phyloP scores from a whole-genome alignment of 1,284 basidiomycete genomes.

The Ganoderma multipileum region DNA sequence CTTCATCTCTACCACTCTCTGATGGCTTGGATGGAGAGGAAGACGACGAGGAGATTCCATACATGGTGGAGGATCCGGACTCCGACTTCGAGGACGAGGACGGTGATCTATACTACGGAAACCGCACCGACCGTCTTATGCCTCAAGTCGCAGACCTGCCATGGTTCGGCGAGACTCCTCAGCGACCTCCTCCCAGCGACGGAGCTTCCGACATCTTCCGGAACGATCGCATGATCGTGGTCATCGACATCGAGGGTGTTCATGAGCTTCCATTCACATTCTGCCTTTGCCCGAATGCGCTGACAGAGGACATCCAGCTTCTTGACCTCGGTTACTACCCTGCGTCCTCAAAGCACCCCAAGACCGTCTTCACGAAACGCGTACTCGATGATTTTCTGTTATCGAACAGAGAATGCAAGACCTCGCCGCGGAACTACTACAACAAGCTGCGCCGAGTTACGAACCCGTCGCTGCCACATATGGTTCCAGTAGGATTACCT shows the following conservation, averaged over 20 bases:
- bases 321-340: neutral
- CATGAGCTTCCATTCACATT: neutral
- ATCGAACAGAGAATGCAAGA: neutral
- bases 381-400: constrained; percentile 8
- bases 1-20: too few relatives aligned
- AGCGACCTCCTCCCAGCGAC: neutral
- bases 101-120: neutral
- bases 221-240: neutral
- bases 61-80: neutral
- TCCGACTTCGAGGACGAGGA: neutral
- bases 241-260: neutral
- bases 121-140: neutral
- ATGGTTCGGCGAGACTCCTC: neutral
- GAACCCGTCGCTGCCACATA: neutral
- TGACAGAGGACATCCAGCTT: neutral
- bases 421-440: neutral
- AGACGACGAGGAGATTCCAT: neutral
- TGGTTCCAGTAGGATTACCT: constrained; percentile 3
- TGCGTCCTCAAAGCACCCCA: neutral
- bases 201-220: neutral
- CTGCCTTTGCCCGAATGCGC: constrained; percentile 1
- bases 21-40: neutral
- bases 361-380: neutral
- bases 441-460: constrained; percentile 3
- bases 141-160: neutral